Conservation (phyloP, 129 eudicot genomes). For the sunflower (Helianthus annuus) region HanXRQr2.0-SUNRISE NC_035443.2:177044773-177045272, state of each 20-base stretch:
- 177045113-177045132: slow-evolving; percentile 6
- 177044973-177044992: slow-evolving; percentile 37
- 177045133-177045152: slow-evolving; percentile 39
- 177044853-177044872: no score
- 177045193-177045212: slow-evolving; percentile 31
- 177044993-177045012: slow-evolving; percentile 35
- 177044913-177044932: not conserved
- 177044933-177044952: not conserved
- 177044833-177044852: no score
- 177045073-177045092: slow-evolving; percentile 23
- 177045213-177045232: slow-evolving; percentile 47
- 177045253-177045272: no score
- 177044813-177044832: no score
- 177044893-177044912: not conserved
- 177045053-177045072: slow-evolving; percentile 30
- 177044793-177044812: no score
- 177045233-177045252: slow-evolving; percentile 70
- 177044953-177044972: slow-evolving; percentile 13
- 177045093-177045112: slow-evolving; percentile 6
- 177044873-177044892: no score
- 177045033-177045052: slow-evolving; percentile 29
- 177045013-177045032: slow-evolving; percentile 27
- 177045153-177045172: slow-evolving; percentile 39
- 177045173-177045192: slow-evolving; percentile 45
- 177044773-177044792: no score